Conservation (phyloP, 2,329 filamentous ascomycete species). For the Pseudocercospora crystallina region DNA sequence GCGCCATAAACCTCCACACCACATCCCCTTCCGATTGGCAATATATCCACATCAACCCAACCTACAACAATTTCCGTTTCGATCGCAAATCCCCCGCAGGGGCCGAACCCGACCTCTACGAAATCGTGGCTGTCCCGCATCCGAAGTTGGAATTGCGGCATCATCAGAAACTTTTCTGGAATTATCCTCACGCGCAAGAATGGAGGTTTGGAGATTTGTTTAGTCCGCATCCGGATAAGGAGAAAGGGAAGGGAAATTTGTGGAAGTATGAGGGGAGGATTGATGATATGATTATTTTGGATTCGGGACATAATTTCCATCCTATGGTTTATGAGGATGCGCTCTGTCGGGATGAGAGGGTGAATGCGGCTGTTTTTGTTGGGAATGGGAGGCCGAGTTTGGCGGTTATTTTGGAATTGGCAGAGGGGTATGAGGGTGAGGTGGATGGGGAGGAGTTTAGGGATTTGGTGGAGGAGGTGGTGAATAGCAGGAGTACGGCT, state of each 20-base stretch:
- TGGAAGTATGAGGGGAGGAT: constrained; percentile 1
- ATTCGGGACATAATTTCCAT: not conserved
- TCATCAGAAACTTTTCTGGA: not conserved
- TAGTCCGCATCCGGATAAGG: not conserved
- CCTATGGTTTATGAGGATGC: not conserved
- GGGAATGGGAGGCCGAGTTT: not conserved
- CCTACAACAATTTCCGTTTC: not conserved
- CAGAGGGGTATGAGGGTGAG: too few relatives aligned
- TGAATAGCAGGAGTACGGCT: not conserved
- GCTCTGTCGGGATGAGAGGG: not conserved
- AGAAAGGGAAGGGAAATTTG: not conserved
- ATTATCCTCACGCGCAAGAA: not conserved
- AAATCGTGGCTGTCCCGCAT: not conserved
- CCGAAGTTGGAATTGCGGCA: not conserved
- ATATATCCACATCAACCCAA: not conserved
- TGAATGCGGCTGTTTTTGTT: not conserved
- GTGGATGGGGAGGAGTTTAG: not conserved
- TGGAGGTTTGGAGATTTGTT: not conserved
- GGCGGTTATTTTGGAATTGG: not conserved
- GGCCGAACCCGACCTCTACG: not conserved
- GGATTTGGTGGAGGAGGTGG: not conserved
- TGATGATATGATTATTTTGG: not conserved
- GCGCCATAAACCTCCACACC: not conserved
- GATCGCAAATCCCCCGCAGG: too few relatives aligned
- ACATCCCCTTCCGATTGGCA: not conserved